Conservation (phyloP, 176 grass and related monocot genomes). For the Pontederia paniculata region DNA sequence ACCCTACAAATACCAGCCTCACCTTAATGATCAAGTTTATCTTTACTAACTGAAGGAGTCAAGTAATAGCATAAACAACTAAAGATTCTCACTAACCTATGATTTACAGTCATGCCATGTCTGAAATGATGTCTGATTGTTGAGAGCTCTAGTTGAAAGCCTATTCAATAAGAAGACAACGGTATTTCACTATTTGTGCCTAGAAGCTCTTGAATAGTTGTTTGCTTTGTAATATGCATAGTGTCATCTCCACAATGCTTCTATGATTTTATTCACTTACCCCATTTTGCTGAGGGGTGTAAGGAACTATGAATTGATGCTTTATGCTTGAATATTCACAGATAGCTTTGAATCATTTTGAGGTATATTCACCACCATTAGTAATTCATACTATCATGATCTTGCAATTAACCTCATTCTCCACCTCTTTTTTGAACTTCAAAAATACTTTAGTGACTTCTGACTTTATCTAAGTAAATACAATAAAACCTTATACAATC, state of each 20-base stretch:
- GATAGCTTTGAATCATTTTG: background rate
- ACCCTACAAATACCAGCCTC: constrained; percentile 3
- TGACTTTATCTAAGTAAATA: constrained; percentile 14
- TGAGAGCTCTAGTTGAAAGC: background rate
- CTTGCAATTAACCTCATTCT: background rate
- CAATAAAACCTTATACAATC: too few relatives aligned
- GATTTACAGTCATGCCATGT: too few relatives aligned
- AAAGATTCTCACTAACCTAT: too few relatives aligned
- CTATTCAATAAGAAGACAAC: constrained; percentile 1
- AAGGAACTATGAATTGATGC: too few relatives aligned
- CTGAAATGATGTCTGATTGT: too few relatives aligned
- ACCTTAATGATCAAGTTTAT: background rate
- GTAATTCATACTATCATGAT: constrained; percentile 2
- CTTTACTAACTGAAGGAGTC: background rate
- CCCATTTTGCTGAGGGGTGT: constrained; percentile 15
- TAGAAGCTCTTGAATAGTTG: background rate
- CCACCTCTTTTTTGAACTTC: constrained; percentile 1
- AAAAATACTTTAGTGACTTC: background rate
- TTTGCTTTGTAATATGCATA: constrained; percentile 5
- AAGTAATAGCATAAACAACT: too few relatives aligned
- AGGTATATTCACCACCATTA: constrained; percentile 9
- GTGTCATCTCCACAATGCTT: constrained; percentile 10
- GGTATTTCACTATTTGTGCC: background rate
- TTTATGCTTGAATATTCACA: background rate
- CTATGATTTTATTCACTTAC: constrained; percentile 6